Base-by-base conservation (phyloP, 768 basidiomycete genomes). In the Tremella fuciformis region DNA sequence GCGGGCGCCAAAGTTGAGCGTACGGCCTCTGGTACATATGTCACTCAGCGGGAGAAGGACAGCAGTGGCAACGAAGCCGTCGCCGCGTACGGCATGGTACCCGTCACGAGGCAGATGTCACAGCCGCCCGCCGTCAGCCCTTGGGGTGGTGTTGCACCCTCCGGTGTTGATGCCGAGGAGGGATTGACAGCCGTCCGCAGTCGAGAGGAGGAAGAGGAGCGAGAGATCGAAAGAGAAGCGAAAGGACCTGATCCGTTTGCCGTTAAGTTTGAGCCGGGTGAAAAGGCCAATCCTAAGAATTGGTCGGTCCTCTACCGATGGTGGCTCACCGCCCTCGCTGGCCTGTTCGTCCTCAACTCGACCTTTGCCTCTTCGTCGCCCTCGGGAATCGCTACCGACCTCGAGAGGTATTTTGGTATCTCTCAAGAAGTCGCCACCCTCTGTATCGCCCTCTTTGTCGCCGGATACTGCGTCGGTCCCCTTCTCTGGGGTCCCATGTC, bases 301-400 rank as follows among this genome's bases (percentile, higher is more conserved):
- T 76, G 75, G 75, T 64, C 64, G 1, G 65, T 72, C 21, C 42
- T 25, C 3, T 73, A 68, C 50, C 60, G 75, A 49, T 76, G 75
- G 75, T 65, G 55, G 25, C 46, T 76, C 34, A 76, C 75, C 13
- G 66, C 60, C 47, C 60, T 73, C 4, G 71, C 69, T 8, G 71
- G 70, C 37, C 51, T 75, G 1, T 62, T 75, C 24, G 75, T 76
- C 11, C 64, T 76, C 55, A 75, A 75, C 56, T 73, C 71, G 16
- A 76, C 75, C 0, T 76, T 76, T 57, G 69, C 75, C 0, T 75
- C 73, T 40, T 75, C 73, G 13, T 62, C 73, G 0, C 75, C 75
- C 6, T 70, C 70, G 9, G 75, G 75, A 44, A 70, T 76, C 55
- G 59, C 73, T 19, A 40, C 34, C 13, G 63, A 74, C 25, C 62